Evolutionary conservation across 163 green algal species (phyloP), one percentile per base, ranked within the genome.

Genomic region (Prototheca stagnorum): DNA sequence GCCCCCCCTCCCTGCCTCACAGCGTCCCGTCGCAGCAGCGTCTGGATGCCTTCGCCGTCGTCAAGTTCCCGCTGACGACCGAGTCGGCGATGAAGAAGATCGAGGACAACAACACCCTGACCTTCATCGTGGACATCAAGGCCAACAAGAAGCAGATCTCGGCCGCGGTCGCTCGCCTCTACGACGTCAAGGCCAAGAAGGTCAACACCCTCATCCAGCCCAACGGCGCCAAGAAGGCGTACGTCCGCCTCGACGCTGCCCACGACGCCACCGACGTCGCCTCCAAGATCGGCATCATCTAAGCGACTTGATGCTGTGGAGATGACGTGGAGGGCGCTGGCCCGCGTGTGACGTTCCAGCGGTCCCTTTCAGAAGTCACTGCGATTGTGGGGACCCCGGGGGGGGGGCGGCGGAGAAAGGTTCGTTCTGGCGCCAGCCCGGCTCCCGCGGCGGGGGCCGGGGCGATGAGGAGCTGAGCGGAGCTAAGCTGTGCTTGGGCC

Each of bases 11-110:
- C 9, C 45, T 42, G 26, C 45, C 15, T 57, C 76, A 89, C 79
- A 58, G 73, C 72, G 23, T 67, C 73, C n/a, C 54, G 44, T 8
- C 11, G 9, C 26, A 67, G 26, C 60, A 83, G 53, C 80, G 79
- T 60, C 68, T 95, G 47, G 82, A 95, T 56, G 49, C 77, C n/a
- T 85, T 92, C 62, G 70, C 77, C 8, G 74, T 96, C 44, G 74
- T 99, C 53, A 95, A 95, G 79, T 94, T 69, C 65, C 91, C 91
- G 35, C 65, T 99, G 44, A 97, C 91, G 23, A 99, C 88, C 33
- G 91, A 99, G 78, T 93, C 82, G 26, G 91, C 91, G 7, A 97
- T 98, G 88, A 96, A 97, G 84, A 99, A 98, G 82, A 98, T 98
- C 65, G 91, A 99, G 74, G 88, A 98, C 74, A 93, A 99, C 83